These are phyloP conservation scores for Aspergillus udagawae DNA, from an alignment of 2,329 filamentous ascomycete species.

Conservation along the genomic window DNA sequence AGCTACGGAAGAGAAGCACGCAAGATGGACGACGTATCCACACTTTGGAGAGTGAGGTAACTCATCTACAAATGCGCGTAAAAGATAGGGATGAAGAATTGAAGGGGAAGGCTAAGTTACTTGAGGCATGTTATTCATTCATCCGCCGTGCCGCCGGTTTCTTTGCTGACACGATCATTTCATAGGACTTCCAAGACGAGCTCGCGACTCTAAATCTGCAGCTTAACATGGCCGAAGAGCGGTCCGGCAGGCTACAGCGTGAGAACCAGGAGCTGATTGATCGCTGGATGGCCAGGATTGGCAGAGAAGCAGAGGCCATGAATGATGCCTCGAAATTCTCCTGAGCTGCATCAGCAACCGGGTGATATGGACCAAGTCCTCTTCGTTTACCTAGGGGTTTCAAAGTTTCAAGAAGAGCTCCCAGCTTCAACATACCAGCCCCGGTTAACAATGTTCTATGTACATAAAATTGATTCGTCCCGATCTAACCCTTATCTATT, in stretches of 20 bases:
- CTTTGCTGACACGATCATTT: constrained; percentile 3
- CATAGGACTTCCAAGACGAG: constrained; percentile 82
- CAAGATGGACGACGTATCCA: constrained; percentile 60
- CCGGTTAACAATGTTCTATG: not conserved
- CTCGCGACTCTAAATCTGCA: constrained; percentile 83
- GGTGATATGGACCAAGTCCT: not conserved
- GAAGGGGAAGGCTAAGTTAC: constrained; percentile 73
- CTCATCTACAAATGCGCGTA: constrained; percentile 60
- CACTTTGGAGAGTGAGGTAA: constrained; percentile 60
- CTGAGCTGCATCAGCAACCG: constrained; percentile 16
- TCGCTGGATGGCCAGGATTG: constrained; percentile 87
- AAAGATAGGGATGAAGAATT: constrained; percentile 84
- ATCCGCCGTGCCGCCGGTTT: not conserved
- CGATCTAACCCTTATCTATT: constrained; percentile 3
- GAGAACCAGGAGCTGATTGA: constrained; percentile 89
- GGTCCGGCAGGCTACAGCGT: constrained; percentile 64
- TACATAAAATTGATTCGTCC: not conserved
- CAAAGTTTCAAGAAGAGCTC: not conserved
- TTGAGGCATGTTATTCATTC: constrained; percentile 54
- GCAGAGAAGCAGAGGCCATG: constrained; percentile 81
- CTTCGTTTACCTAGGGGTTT: not conserved
- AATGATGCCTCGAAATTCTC: constrained; percentile 57
- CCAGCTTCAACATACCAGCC: not conserved
- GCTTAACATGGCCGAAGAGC: constrained; percentile 78
- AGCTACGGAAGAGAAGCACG: constrained; percentile 57